These are phyloP conservation scores for Plectosphaerella plurivora DNA, from an alignment of 2,329 filamentous ascomycete genomes.

Conservation along the genomic window DNA sequence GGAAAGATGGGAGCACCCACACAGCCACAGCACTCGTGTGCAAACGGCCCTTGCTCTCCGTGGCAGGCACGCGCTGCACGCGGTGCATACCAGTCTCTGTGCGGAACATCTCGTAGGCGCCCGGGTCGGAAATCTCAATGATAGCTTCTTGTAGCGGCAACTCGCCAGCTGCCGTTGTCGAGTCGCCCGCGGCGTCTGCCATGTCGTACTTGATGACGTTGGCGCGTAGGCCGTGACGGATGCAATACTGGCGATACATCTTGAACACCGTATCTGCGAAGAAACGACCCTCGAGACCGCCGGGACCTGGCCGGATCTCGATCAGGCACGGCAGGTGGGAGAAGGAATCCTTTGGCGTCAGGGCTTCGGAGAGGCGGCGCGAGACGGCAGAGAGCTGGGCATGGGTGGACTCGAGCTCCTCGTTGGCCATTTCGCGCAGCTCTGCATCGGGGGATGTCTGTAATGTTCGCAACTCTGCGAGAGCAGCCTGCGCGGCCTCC, in stretches of 20 bases:
- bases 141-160: slow-evolving; percentile 79
- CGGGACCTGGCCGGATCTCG: slow-evolving; percentile 87
- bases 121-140: slow-evolving; percentile 71
- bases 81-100: slow-evolving; percentile 92
- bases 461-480: slow-evolving; percentile 49
- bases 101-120: slow-evolving; percentile 77
- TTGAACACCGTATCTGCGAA: slow-evolving; percentile 83
- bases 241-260: slow-evolving; percentile 85
- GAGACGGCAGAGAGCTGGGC: slow-evolving; percentile 59
- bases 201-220: slow-evolving; percentile 77
- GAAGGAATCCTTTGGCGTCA: slow-evolving; percentile 88
- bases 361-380: slow-evolving; percentile 64
- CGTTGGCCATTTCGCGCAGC: slow-evolving; percentile 71
- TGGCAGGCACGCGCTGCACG: slow-evolving; percentile 88
- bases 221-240: slow-evolving; percentile 59
- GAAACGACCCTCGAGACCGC: slow-evolving; percentile 84
- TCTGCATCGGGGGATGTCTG: slow-evolving; percentile 57
- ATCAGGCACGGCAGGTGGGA: slow-evolving; percentile 84
- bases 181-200: slow-evolving; percentile 57
- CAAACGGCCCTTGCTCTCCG: slow-evolving; percentile 84
- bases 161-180: slow-evolving; percentile 53
- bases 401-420: slow-evolving; percentile 70
- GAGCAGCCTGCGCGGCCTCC: slow-evolving; percentile 48
- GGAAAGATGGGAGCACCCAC: slow-evolving; percentile 84
- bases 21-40: slow-evolving; percentile 93